Base-by-base conservation (phyloP, 192 early-diverging fungal genomes). In the Diversispora eburnea region DNA sequence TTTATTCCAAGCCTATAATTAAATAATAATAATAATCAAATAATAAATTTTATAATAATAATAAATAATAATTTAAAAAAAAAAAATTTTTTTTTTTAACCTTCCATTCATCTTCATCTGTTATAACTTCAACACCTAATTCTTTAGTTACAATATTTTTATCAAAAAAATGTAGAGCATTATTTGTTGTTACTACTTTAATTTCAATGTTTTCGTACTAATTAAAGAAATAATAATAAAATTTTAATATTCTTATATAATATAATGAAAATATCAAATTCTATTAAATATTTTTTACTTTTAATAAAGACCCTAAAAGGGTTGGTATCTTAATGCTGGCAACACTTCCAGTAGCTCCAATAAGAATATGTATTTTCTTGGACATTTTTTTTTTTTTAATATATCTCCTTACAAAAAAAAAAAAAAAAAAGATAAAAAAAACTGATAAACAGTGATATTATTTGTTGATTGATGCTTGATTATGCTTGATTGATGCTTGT, bases 121-220 rank as follows among this genome's bases (percentile, higher is more conserved):
- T 93, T 49, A 92, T 82, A 3, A 89, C 82, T 13, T 88, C 81
- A 5, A 78, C 81, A 8, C 54, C 76, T 52, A 59, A 49, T 6
- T 80, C 65, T 13, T 80, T 78, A 0, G 82, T 78, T 15, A 88
- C 77, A n/a, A 83, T 73, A 48, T 77, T 77, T 8, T 68, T 77
- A 41, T 93, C 82, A 78, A 95, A 93, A 75, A 99, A 99, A 72
- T 93, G 92, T 43, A 94, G 82, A n/a, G 97, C 88, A n/a, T 89
- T 79, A 48, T 79, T 75, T 3, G 95, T 96, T 3, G 93, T 77
- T 3, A 96, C 86, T 0, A 99, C 84, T 69, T 91, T 90, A 54
- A 98, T 80, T 62, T 93, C 85, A 33, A 93, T 79, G 7, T 82
- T 73, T 51, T 84, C 76, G 57, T 75, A 70, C 70, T 83, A 58